A percentile compares a stretch with the other conserved stretches of the same genome.
phyloP scores from a whole-genome alignment of 257 asterid genomes.

The Nicotiana knightiana region DNA sequence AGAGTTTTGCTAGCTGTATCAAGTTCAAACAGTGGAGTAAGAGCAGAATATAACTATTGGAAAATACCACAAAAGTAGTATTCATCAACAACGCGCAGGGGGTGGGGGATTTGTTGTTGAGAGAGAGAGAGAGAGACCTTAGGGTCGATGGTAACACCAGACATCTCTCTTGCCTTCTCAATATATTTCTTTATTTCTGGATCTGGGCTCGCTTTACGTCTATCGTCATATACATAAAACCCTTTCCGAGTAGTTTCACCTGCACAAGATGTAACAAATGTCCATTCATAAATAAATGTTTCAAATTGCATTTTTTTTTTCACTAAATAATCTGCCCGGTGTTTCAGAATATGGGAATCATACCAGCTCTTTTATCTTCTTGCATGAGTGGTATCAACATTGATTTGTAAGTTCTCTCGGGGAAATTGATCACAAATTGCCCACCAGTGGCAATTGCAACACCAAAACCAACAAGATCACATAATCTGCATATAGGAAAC shows the following conservation, averaged over 20 bases:
- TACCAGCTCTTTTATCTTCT: constrained; percentile 91
- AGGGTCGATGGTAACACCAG: constrained; percentile 79
- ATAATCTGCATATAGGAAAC: constrained; percentile 45
- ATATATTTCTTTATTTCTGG: constrained; percentile 78
- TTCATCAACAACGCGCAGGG: not conserved
- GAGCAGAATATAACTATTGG: not conserved
- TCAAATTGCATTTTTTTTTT: not conserved
- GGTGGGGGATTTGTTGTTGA: no score
- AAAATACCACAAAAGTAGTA: not conserved
- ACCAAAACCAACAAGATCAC: constrained; percentile 97
- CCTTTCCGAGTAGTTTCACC: constrained; percentile 89
- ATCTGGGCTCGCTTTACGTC: constrained; percentile 90
- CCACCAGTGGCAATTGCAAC: constrained; percentile 91
- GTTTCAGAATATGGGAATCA: not conserved
- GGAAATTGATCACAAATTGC: constrained; percentile 72
- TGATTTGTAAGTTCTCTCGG: constrained; percentile 88
- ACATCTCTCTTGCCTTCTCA: constrained; percentile 68
- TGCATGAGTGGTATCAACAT: constrained; percentile 90
- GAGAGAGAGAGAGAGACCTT: constrained; percentile 42
- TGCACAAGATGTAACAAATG: constrained; percentile 13
- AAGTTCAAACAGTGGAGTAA: not conserved
- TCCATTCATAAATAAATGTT: not conserved
- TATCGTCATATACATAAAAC: constrained; percentile 67
- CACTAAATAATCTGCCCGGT: not conserved
- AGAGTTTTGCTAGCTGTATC: constrained; percentile 53